Evolutionary conservation across 306 rosid species (phyloP).

Genomic region (Hippophae gyantsensis): DNA sequence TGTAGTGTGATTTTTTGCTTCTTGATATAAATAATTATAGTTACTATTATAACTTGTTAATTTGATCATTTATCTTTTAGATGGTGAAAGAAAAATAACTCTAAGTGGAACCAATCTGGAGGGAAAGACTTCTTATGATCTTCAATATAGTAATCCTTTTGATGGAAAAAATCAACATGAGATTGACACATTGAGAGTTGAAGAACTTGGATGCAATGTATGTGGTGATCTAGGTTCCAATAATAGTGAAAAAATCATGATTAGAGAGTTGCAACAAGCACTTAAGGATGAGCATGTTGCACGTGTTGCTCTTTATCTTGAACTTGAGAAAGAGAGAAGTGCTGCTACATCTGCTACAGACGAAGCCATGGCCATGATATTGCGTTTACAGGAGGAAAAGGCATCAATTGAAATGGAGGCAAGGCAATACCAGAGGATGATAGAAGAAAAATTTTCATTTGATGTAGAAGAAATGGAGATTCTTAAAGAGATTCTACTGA

Average conservation of each 20-base stretch:
- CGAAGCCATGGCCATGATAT: conserved; percentile 54
- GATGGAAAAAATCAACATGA: conserved; percentile 11
- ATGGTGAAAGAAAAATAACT: conserved; percentile 14
- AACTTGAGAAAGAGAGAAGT: conserved; percentile 53
- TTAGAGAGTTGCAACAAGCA: conserved; percentile 31
- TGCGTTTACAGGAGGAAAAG: conserved; percentile 48
- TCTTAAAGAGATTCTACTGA: conserved; percentile 42
- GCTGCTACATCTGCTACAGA: conserved; percentile 45
- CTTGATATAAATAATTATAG: too few relatives aligned
- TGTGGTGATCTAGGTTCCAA: conserved; percentile 16
- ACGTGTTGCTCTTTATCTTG: conserved; percentile 29
- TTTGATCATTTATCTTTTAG: conserved; percentile 18
- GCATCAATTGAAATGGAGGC: conserved; percentile 48
- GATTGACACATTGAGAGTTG: conserved; percentile 13
- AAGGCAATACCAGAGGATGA: conserved; percentile 45
- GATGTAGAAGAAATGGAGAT: conserved; percentile 52
- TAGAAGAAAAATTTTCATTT: conserved; percentile 35
- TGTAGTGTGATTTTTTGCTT: too few relatives aligned
- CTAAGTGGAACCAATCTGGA: conserved; percentile 1
- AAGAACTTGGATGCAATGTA: conserved; percentile 12
- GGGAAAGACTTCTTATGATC: conserved; percentile 8
- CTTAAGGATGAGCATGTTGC: conserved; percentile 37
- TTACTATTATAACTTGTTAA: conserved; percentile 7
- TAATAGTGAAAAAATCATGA: conserved; percentile 20
- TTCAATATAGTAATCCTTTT: conserved; percentile 11